Evolutionary conservation across 108 stramenopile genomes (phyloP).

Genomic region (Cyclotella cryptica): DNA sequence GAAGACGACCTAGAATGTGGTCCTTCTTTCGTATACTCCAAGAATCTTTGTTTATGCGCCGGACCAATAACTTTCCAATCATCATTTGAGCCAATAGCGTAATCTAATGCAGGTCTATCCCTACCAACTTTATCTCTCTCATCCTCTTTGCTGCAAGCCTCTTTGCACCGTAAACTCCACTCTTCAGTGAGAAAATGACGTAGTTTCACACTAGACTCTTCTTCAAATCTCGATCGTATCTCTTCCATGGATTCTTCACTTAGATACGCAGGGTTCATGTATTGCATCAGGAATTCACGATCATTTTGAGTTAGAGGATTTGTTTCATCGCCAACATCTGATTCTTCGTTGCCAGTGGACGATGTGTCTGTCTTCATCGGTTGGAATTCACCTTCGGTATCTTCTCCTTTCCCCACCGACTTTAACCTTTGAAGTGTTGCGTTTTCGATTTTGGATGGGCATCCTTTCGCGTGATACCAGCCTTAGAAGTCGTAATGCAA

Average conservation of each 20-base stretch:
- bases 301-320: slow-evolving; percentile 60
- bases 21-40: slow-evolving; percentile 55
- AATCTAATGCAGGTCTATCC: slow-evolving; percentile 62
- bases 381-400: slow-evolving; percentile 47
- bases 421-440: slow-evolving; percentile 84
- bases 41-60: slow-evolving; percentile 93
- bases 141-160: slow-evolving; percentile 48
- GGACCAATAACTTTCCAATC: slow-evolving; percentile 92
- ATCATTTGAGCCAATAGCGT: slow-evolving; percentile 61
- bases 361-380: slow-evolving; percentile 15
- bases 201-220: slow-evolving; percentile 84
- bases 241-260: slow-evolving; percentile 64
- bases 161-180: slow-evolving; percentile 59
- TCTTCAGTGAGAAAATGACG: slow-evolving; percentile 71
- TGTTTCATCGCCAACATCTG: slow-evolving; percentile 11
- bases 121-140: slow-evolving; percentile 56
- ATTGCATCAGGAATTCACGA: slow-evolving; percentile 65
- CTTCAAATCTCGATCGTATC: slow-evolving; percentile 76
- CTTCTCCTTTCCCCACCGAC: slow-evolving; percentile 45
- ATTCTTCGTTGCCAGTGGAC: slow-evolving; percentile 9
- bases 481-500: slow-evolving; percentile 41
- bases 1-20: neutral
- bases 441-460: slow-evolving; percentile 61
- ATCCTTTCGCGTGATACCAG: slow-evolving; percentile 84
- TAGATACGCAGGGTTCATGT: slow-evolving; percentile 71